A percentile compares a stretch with the other conserved stretches of the same genome.
Conservation (phyloP, 2,329 filamentous ascomycete genomes). For the Fusarium denticulatum region DNA sequence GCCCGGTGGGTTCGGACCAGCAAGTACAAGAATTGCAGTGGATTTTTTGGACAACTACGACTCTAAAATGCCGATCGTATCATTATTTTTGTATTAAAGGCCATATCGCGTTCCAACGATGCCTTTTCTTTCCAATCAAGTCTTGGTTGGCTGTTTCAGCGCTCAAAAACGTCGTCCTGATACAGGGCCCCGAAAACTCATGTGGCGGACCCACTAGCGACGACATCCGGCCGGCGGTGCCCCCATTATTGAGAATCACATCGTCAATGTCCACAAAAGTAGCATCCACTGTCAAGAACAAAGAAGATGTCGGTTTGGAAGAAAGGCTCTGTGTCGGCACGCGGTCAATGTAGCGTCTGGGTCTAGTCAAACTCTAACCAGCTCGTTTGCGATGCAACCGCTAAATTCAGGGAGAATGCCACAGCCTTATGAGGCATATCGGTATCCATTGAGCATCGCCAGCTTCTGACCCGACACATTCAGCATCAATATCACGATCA, state of each 20-base stretch:
- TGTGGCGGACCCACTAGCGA: slow-evolving; percentile 47
- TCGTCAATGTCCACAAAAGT: slow-evolving; percentile 25
- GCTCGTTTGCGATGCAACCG: not conserved
- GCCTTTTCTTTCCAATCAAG: not conserved
- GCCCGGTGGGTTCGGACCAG: slow-evolving; percentile 45
- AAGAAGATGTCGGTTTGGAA: not conserved
- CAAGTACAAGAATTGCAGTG: slow-evolving; percentile 7
- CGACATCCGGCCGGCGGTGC: slow-evolving; percentile 49
- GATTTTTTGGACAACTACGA: not conserved
- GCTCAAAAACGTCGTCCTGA: slow-evolving; percentile 30
- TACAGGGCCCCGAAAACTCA: slow-evolving; percentile 40
- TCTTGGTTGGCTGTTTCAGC: slow-evolving; percentile 25
- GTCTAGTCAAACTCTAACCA: not conserved
- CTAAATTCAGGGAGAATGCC: slow-evolving; percentile 6
- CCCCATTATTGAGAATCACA: slow-evolving; percentile 40
- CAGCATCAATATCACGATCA: not conserved
- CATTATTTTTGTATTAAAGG: too few species aligned
- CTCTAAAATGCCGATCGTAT: not conserved
- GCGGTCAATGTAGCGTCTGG: not conserved
- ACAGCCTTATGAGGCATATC: slow-evolving; percentile 28
- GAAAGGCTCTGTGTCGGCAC: not conserved
- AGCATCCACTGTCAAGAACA: slow-evolving; percentile 4
- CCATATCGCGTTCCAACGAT: not conserved
- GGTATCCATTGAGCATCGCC: not conserved
- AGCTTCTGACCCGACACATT: not conserved